Evolutionary conservation across 2,329 filamentous ascomycete genomes (phyloP).

Genomic region (Fusarium anguioides): DNA sequence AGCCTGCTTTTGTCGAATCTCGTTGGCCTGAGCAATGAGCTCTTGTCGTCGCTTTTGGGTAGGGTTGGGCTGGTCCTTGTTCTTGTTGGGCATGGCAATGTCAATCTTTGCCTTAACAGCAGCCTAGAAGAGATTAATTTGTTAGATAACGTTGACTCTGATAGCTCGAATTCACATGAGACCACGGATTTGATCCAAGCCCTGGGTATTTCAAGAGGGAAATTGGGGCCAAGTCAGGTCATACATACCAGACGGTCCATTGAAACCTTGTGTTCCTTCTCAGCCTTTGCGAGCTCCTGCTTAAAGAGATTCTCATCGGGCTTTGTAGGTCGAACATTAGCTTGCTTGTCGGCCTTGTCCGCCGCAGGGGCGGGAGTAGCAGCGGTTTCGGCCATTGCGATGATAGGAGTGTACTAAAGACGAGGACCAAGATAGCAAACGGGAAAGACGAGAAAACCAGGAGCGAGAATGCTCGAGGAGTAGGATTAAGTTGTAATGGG

Average conservation of each 20-base stretch:
- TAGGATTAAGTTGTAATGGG: neutral
- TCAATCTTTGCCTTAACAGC: slow-evolving; percentile 91
- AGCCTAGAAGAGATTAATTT: slow-evolving; percentile 67
- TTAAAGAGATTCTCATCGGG: slow-evolving; percentile 90
- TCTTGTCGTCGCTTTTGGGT: slow-evolving; percentile 85
- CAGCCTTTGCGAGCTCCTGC: slow-evolving; percentile 78
- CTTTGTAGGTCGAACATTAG: slow-evolving; percentile 76
- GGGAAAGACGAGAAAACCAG: slow-evolving; percentile 33
- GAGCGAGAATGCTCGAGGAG: slow-evolving; percentile 35
- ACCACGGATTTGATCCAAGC: slow-evolving; percentile 31
- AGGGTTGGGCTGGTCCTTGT: slow-evolving; percentile 83
- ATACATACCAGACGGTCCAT: slow-evolving; percentile 70
- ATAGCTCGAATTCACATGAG: slow-evolving; percentile 21
- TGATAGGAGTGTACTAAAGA: slow-evolving; percentile 37
- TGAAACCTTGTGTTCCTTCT: slow-evolving; percentile 85
- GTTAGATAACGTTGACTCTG: slow-evolving; percentile 27
- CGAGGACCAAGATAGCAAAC: slow-evolving; percentile 13
- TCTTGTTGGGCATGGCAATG: slow-evolving; percentile 76
- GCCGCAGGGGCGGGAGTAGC: slow-evolving; percentile 58
- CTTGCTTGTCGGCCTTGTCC: slow-evolving; percentile 45
- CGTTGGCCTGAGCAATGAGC: slow-evolving; percentile 81
- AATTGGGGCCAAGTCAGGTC: slow-evolving; percentile 45
- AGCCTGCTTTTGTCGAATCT: slow-evolving; percentile 88
- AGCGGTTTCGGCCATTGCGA: slow-evolving; percentile 59
- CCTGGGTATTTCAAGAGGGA: slow-evolving; percentile 5